Evolutionary conservation across 2,329 filamentous ascomycete species (phyloP).

Genomic region (Zasmidium cellare): DNA sequence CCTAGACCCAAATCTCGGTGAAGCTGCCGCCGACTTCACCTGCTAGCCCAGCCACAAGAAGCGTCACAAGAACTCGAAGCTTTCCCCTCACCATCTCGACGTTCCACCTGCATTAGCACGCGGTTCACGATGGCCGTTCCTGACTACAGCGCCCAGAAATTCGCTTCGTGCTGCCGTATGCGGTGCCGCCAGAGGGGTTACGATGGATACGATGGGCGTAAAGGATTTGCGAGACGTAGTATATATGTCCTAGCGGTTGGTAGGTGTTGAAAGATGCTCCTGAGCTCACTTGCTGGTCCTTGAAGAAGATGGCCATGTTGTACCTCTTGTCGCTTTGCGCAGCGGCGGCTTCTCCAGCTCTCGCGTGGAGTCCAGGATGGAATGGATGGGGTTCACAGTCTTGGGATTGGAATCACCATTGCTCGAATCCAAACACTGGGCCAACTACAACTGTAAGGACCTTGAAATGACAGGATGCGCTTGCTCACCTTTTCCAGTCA

Average conservation of each 20-base stretch:
- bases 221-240: background rate
- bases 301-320: background rate
- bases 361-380: background rate
- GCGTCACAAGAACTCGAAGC: background rate
- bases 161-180: background rate
- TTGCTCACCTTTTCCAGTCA: background rate
- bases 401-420: background rate
- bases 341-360: background rate
- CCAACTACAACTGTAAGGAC: background rate
- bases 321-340: background rate
- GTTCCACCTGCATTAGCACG: background rate
- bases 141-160: background rate
- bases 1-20: background rate
- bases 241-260: background rate
- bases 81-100: constrained; percentile 1
- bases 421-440: background rate
- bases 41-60: background rate
- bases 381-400: background rate
- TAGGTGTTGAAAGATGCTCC: background rate
- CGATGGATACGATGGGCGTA: background rate
- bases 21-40: background rate
- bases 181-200: background rate
- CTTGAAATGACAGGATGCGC: background rate
- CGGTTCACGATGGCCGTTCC: background rate
- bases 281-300: background rate